Evolutionary conservation across 805 yeast species (phyloP).

Genomic region (Saccharomycopsis sp.): DNA sequence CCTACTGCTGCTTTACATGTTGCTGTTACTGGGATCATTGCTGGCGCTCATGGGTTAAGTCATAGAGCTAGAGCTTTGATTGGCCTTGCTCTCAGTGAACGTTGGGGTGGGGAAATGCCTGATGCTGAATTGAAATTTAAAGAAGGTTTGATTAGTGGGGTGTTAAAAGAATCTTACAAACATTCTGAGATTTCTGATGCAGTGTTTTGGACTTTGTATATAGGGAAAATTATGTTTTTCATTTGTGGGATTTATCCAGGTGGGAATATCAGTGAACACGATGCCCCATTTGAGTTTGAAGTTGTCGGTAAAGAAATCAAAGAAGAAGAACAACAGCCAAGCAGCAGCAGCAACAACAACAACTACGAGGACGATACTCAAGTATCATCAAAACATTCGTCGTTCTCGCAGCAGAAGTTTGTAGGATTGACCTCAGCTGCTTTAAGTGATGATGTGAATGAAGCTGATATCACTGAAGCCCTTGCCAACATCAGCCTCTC

Average conservation of each 20-base stretch:
- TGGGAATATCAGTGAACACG: conserved; percentile 62
- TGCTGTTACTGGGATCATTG: conserved; percentile 67
- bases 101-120: conserved; percentile 79
- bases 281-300: conserved; percentile 18
- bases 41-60: conserved; percentile 70
- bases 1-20: conserved; percentile 67
- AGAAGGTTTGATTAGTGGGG: conserved; percentile 40
- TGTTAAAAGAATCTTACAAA: conserved; percentile 34
- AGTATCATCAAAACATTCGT: not conserved
- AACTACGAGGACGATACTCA: not conserved
- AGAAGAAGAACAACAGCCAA: not conserved
- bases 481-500: not conserved
- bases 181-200: conserved; percentile 41
- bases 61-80: conserved; percentile 65
- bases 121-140: conserved; percentile 43
- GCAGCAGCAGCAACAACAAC: not conserved
- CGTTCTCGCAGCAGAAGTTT: not conserved
- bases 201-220: conserved; percentile 67
- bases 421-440: not conserved
- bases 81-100: conserved; percentile 67
- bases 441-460: conserved; percentile 11
- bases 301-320: conserved; percentile 16
- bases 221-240: conserved; percentile 69
- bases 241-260: conserved; percentile 80
- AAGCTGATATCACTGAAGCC: not conserved